Evolutionary conservation across 2,329 filamentous ascomycete genomes (phyloP).

Genomic region (Fusarium graminum): DNA sequence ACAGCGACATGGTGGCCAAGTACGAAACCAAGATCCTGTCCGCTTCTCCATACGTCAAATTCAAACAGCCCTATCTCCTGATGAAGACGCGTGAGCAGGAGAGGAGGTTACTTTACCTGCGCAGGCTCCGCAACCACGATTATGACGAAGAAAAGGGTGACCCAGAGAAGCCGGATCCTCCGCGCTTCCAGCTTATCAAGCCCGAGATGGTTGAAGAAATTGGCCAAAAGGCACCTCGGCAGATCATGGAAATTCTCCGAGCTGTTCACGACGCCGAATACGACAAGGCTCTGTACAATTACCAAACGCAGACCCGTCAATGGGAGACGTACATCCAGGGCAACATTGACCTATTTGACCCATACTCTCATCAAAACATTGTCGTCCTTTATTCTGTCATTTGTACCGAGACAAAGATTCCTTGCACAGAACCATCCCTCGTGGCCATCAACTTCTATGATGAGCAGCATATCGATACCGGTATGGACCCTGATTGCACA

Average conservation of each 20-base stretch:
- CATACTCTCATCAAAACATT: conserved; percentile 95
- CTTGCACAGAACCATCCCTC: conserved; percentile 91
- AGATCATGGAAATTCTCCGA: conserved; percentile 92
- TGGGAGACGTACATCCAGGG: conserved; percentile 97
- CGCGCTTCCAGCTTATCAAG: conserved; percentile 89
- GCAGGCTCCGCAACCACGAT: conserved; percentile 83
- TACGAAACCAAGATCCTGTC: conserved; percentile 94
- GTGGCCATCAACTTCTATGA: conserved; percentile 94
- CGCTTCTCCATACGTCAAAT: conserved; percentile 95
- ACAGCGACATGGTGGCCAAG: conserved; percentile 94
- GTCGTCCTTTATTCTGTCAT: conserved; percentile 94
- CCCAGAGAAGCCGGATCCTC: conserved; percentile 72
- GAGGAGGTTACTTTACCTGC: conserved; percentile 83
- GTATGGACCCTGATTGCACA: conserved; percentile 88
- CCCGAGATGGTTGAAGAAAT: conserved; percentile 95
- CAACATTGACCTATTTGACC: conserved; percentile 90
- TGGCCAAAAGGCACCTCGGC: conserved; percentile 81
- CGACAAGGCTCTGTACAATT: conserved; percentile 93
- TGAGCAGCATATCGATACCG: conserved; percentile 80
- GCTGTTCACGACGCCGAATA: conserved; percentile 98
- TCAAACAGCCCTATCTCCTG: conserved; percentile 91
- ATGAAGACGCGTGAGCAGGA: conserved; percentile 95
- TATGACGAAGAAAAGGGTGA: conserved; percentile 67
- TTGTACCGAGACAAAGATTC: conserved; percentile 92
- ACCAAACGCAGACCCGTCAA: conserved; percentile 91